phyloP scores from a whole-genome alignment of 176 grass and related monocot genomes.

The Melocanna baccifera region DNA sequence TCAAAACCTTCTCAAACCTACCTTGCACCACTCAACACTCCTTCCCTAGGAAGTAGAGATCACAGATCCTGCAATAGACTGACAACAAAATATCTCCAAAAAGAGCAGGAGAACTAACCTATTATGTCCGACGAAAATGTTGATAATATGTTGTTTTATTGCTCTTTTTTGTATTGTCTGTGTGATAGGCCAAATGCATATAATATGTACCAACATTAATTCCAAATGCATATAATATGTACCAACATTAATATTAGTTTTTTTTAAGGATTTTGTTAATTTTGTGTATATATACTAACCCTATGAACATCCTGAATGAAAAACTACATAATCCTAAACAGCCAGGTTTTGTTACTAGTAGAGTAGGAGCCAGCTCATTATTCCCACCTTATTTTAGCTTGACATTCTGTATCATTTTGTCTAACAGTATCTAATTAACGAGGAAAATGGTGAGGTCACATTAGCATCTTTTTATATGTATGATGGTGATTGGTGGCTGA shows the following conservation, averaged over 20 bases:
- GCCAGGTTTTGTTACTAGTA: background rate
- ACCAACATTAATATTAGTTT: background rate
- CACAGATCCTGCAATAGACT: background rate
- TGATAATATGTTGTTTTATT: background rate
- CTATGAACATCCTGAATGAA: background rate
- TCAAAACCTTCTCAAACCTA: background rate
- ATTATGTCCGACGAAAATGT: background rate
- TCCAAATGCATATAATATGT: background rate
- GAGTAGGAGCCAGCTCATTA: background rate
- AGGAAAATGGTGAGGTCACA: background rate
- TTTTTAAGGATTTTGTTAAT: conserved; percentile 6
- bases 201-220: background rate
- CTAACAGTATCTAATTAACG: background rate
- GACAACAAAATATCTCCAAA: background rate
- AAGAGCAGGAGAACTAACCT: background rate
- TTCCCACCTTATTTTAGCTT: background rate
- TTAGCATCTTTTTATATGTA: background rate
- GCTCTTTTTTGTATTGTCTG: background rate
- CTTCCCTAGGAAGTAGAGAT: background rate
- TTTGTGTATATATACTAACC: background rate
- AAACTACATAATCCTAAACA: background rate
- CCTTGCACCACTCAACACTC: background rate
- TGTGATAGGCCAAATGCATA: conserved; percentile 4
- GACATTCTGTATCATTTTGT: conserved; percentile 8
- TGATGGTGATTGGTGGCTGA: background rate